These are phyloP conservation scores for Podospora pseudopauciseta DNA, from an alignment of 495 filamentous ascomycete species.

Conservation along the genomic window DNA sequence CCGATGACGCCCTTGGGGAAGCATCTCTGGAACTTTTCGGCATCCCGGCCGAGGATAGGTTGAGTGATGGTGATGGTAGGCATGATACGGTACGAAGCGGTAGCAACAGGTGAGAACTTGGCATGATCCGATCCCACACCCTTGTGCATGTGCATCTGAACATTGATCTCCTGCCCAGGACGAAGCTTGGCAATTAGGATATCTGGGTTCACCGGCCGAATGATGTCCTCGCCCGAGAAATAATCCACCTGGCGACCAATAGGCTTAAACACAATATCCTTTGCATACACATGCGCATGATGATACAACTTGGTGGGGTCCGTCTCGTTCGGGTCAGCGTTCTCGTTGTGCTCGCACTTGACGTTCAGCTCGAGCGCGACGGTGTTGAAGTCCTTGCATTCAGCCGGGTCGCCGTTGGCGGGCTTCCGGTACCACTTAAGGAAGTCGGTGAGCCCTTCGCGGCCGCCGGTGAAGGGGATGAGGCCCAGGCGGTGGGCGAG, in stretches of 20 bases:
- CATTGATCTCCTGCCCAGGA: slow-evolving; percentile 78
- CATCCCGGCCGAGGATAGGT: slow-evolving; percentile 82
- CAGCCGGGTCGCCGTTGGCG: slow-evolving; percentile 31
- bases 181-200: slow-evolving; percentile 93
- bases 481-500: slow-evolving; percentile 84
- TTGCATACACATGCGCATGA: slow-evolving; percentile 83
- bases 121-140: slow-evolving; percentile 93
- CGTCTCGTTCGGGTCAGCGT: slow-evolving; percentile 63
- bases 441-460: slow-evolving; percentile 66
- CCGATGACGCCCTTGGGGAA: slow-evolving; percentile 88
- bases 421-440: slow-evolving; percentile 68
- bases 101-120: slow-evolving; percentile 96
- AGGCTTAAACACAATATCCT: slow-evolving; percentile 69
- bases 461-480: slow-evolving; percentile 77
- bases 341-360: slow-evolving; percentile 70
- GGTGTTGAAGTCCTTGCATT: slow-evolving; percentile 73
- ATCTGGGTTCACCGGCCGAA: slow-evolving; percentile 79
- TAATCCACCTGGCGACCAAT: slow-evolving; percentile 66
- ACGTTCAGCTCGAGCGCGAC: slow-evolving; percentile 67
- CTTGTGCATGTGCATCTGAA: slow-evolving; percentile 86
- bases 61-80: slow-evolving; percentile 76
- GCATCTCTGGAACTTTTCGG: slow-evolving; percentile 83
- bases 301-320: slow-evolving; percentile 82
- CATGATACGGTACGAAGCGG: slow-evolving; percentile 84
- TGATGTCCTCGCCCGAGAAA: slow-evolving; percentile 62